Evolutionary conservation across 305 asterid genomes (phyloP).

Genomic region (Stenogyne calaminthoides): DNA sequence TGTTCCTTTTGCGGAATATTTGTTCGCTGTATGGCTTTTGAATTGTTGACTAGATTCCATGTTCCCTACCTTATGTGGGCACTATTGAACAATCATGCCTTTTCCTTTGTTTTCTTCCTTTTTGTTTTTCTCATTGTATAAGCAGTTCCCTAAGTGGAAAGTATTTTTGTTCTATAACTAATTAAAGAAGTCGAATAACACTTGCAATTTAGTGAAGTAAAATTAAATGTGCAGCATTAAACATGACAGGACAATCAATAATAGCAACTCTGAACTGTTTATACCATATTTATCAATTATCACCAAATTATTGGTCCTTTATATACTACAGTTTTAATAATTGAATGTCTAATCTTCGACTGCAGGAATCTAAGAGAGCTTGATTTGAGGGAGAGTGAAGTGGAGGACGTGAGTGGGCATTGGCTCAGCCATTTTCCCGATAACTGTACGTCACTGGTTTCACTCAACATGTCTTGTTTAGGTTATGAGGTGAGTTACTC

Average conservation of each 20-base stretch:
- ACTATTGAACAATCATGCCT: conserved; percentile 16
- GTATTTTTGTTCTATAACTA: not conserved
- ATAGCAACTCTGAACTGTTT: not conserved
- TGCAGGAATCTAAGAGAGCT: conserved; percentile 81
- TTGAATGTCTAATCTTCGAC: conserved; percentile 18
- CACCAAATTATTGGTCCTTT: conserved; percentile 1
- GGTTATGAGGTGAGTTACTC: conserved; percentile 75
- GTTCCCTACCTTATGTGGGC: conserved; percentile 23
- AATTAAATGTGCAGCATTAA: not conserved
- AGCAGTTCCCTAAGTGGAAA: not conserved
- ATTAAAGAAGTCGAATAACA: not conserved
- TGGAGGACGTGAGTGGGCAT: conserved; percentile 85
- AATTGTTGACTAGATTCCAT: conserved; percentile 20
- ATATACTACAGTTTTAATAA: not conserved
- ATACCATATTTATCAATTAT: not conserved
- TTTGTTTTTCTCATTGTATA: not conserved
- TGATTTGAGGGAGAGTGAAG: conserved; percentile 90
- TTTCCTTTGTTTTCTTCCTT: not conserved
- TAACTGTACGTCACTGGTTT: conserved; percentile 69
- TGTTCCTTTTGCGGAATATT: conserved; percentile 26
- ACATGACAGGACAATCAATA: not conserved
- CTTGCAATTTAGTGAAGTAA: conserved; percentile 1
- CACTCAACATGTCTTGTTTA: conserved; percentile 86
- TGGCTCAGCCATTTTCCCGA: conserved; percentile 98
- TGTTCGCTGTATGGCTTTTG: conserved; percentile 13